Evolutionary conservation across 1,284 basidiomycete genomes (phyloP), one percentile per base, ranked within the genome.

Genomic region (Boletus coffeatus): DNA sequence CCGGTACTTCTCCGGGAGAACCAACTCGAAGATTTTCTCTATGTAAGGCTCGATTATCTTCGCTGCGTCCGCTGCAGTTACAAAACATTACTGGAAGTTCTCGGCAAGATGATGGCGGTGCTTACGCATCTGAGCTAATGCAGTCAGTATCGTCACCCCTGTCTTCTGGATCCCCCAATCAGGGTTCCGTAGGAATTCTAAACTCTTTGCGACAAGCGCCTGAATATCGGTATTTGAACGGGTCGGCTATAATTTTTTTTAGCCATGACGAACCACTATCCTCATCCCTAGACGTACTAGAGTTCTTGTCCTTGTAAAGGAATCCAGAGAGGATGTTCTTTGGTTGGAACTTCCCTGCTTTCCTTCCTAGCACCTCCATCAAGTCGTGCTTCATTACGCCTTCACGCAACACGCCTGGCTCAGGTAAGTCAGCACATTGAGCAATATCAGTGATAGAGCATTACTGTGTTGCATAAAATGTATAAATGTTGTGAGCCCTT

Each of bases 121-220:
- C 61, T 18, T 59, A 72, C 70, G 39, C 0, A 70, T 71, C 53
- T 63, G 69, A 39, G 67, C 62, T 56, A 73, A 61, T 1, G 67
- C 64, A 37, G 61, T 71, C 4, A 71, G 62, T 14, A 72, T 68
- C 5, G 61, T 64, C 57, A 72, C 64, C 8, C 71, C 70, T 14
- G 61, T 66, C 36, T 72, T 73, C 34, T 72, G 71, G 10, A 4
- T 32, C 41, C 62, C 64, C 71, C 70, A 73, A 11, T 0, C 34
- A 3, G 14, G 11, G 0, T 46, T 11, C 11, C 0, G 7, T 13
- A 73, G 18, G 50, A 59, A 29, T 8, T 25, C 5, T 43, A 71
- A 29, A 60, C 71, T 64, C 4, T 36, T 60, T 2, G 18, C 4
- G 7, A 72, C 62, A 10, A 70, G 65, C 2, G 65, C 37, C 1